A percentile compares a stretch with the other conserved stretches of the same genome.
These are phyloP conservation scores for Talinum fruticosum DNA, from an alignment of 148 eudicot species.

Conservation along the genomic window DNA sequence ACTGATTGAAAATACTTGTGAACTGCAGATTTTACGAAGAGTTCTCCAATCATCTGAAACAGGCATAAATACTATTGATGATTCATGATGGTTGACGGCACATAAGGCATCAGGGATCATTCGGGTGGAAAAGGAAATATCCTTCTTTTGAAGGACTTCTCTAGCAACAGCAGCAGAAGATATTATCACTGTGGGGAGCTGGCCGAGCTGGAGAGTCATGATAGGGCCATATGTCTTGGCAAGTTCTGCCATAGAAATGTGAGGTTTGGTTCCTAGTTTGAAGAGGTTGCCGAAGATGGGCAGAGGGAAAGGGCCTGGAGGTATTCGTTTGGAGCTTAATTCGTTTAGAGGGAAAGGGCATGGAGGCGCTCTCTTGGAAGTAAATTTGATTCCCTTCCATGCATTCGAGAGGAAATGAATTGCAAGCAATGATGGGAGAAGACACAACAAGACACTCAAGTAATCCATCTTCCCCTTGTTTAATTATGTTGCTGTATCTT, in stretches of 20 bases:
- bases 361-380: too few species aligned
- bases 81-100: constrained; percentile 29
- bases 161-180: constrained; percentile 43
- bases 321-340: constrained; percentile 17
- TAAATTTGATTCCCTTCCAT: neutral
- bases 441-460: constrained; percentile 14
- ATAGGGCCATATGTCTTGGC: constrained; percentile 46
- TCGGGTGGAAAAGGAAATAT: constrained; percentile 37
- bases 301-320: constrained; percentile 35
- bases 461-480: constrained; percentile 12
- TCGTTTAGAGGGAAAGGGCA: neutral
- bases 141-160: constrained; percentile 50
- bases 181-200: constrained; percentile 35
- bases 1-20: constrained; percentile 31
- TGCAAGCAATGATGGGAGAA: constrained; percentile 17
- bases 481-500: neutral
- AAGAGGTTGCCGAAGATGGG: constrained; percentile 55
- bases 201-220: constrained; percentile 44
- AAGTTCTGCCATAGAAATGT: constrained; percentile 37
- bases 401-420: constrained; percentile 11
- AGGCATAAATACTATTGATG: constrained; percentile 44
- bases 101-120: constrained; percentile 25
- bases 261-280: constrained; percentile 40
- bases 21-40: constrained; percentile 33
- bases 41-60: constrained; percentile 34